Evolutionary conservation across 352 stramenopile genomes (phyloP), one percentile per base, ranked within the genome.

Genomic region (Pythium inflatum): DNA sequence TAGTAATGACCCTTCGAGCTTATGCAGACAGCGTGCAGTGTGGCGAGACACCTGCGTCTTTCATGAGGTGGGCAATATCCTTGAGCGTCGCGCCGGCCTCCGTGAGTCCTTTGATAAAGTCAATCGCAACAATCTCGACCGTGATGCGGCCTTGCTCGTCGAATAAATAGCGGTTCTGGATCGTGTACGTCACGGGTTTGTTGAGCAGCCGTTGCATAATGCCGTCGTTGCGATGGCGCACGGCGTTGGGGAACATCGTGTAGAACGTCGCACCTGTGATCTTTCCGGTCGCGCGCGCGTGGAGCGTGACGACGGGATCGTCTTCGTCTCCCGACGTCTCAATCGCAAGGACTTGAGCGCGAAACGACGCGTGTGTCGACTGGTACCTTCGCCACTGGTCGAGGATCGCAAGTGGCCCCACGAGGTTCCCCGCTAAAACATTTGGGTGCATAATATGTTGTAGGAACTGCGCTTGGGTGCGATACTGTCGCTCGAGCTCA

Each of bases 231-330:
- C 36, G 31, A 1, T 40, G 18, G 22, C 36, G 22, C 5, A 73
- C 24, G 1, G 46, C 65, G 18, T 54, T 22, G 2, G 65, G 65
- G 27, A 72, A 72, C n/a, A 72, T 28, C 28, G 50, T 67, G 50
- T 58, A 59, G 49, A 72, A 72, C 38, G 65, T 72, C 48, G 65
- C 57, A 28, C 56, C 57, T 1, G 56, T 72, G 57, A 72, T 72
- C 41, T 61, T 67, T 36, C 57, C 65, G 13, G 48, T 56, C 2
- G 65, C 65, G 11, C 13, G 43, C 12, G 65, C 56, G 13, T 62
- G 45, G 25, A 72, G 57, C 46, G 54, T 62, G 7, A 72, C 57
- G 20, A 72, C 57, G 7, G 65, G 41, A 25, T 67, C 57, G 1
- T 62, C 56, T 28, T 62, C 36, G 3, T 41, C 22, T 20, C 65